These are phyloP conservation scores for Leptosphaerulina australis DNA, from an alignment of 2,329 filamentous ascomycete species.

Conservation along the genomic window DNA sequence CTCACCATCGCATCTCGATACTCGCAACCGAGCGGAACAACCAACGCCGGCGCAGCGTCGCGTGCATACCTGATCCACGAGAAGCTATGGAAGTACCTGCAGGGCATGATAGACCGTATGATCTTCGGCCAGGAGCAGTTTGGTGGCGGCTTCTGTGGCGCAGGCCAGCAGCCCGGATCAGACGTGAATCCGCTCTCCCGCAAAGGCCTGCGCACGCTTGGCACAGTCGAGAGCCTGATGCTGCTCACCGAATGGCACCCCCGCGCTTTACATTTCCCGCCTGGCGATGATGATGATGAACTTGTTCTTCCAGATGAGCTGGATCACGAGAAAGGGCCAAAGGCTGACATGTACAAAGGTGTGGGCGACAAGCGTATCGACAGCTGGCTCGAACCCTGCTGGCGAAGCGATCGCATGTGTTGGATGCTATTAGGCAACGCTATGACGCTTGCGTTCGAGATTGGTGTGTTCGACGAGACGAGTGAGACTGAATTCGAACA, in stretches of 20 bases:
- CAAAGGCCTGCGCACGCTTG: conserved; percentile 81
- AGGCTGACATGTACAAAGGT: conserved; percentile 56
- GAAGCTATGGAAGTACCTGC: conserved; percentile 91
- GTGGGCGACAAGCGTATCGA: conserved; percentile 85
- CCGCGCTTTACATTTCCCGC: conserved; percentile 88
- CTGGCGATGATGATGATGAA: conserved; percentile 69
- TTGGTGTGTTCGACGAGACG: conserved; percentile 93
- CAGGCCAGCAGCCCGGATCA: conserved; percentile 69
- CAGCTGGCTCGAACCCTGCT: conserved; percentile 94
- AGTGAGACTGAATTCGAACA: conserved; percentile 67
- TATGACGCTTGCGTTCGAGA: conserved; percentile 86
- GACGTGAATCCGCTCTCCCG: conserved; percentile 65
- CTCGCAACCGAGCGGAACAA: conserved; percentile 74
- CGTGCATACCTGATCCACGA: conserved; percentile 92
- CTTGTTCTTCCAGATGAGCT: conserved; percentile 72
- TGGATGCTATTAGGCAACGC: conserved; percentile 97
- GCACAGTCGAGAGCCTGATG: conserved; percentile 92
- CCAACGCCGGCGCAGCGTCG: conserved; percentile 70
- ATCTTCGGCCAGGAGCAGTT: conserved; percentile 97
- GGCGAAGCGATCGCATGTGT: conserved; percentile 89
- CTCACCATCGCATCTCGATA: conserved; percentile 91
- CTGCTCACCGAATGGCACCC: conserved; percentile 98
- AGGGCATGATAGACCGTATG: conserved; percentile 92
- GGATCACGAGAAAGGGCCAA: conserved; percentile 53
- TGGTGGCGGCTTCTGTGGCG: conserved; percentile 82